Evolutionary conservation across 352 stramenopile genomes (phyloP).

Genomic region (Phytophthora palmivora): DNA sequence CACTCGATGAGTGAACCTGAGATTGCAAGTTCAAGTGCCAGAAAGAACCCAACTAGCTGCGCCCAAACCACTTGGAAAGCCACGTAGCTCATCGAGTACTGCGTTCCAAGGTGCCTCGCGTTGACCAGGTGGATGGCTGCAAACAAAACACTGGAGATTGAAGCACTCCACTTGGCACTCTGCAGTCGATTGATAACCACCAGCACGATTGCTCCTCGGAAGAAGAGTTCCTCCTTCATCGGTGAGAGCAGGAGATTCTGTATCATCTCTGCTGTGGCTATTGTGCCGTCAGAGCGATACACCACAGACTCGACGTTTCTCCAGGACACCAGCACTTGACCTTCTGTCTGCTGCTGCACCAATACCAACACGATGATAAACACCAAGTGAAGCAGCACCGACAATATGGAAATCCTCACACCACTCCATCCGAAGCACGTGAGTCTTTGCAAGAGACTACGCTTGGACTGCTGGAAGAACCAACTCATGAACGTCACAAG

Average conservation of each 20-base stretch:
- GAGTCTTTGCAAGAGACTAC: conserved; percentile 24
- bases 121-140: conserved; percentile 61
- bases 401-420: conserved; percentile 16
- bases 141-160: conserved; percentile 53
- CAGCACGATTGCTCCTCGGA: conserved; percentile 60
- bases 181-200: conserved; percentile 53
- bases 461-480: conserved; percentile 43
- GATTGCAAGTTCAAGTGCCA: conserved; percentile 44
- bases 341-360: conserved; percentile 11
- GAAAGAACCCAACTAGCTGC: conserved; percentile 50
- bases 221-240: conserved; percentile 70
- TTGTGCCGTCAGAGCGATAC: conserved; percentile 14
- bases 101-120: conserved; percentile 21
- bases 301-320: conserved; percentile 20
- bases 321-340: conserved; percentile 34
- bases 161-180: conserved; percentile 25
- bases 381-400: conserved; percentile 22
- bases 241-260: conserved; percentile 50
- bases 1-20: conserved; percentile 62
- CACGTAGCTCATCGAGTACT: conserved; percentile 43
- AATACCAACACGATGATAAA: conserved; percentile 11
- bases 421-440: conserved; percentile 10
- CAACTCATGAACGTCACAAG: conserved; percentile 37
- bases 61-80: conserved; percentile 53
- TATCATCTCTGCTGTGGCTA: conserved; percentile 23